Evolutionary conservation across 164 flowering plant genomes (phyloP).

Genomic region (Warburgia ugandensis): DNA sequence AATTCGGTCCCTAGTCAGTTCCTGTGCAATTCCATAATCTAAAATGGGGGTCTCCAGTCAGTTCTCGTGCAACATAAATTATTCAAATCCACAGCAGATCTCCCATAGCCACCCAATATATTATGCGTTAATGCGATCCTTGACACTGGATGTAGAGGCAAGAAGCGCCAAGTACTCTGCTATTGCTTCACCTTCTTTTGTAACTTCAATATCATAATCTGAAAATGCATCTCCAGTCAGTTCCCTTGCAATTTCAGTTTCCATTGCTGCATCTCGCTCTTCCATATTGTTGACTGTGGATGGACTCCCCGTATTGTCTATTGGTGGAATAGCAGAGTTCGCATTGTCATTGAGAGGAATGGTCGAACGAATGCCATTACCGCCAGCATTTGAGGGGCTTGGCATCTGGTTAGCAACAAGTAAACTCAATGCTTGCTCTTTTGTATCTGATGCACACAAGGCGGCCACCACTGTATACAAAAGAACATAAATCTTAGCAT

Average conservation of each 20-base stretch:
- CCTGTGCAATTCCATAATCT: too few relatives aligned
- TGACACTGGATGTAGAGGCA: conserved; percentile 18
- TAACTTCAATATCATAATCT: conserved; percentile 75
- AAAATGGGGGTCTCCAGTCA: too few relatives aligned
- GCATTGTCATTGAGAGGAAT: not conserved
- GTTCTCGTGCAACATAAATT: too few relatives aligned
- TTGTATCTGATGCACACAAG: conserved; percentile 32
- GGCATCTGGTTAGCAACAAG: conserved; percentile 25
- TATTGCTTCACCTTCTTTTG: conserved; percentile 85
- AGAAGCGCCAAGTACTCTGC: conserved; percentile 62
- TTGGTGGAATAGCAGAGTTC: not conserved
- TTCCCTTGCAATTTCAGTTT: conserved; percentile 50
- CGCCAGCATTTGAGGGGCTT: conserved; percentile 7
- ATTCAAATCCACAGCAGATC: too few relatives aligned
- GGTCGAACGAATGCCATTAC: not conserved
- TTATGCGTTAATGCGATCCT: conserved; percentile 3
- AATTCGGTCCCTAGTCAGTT: too few relatives aligned
- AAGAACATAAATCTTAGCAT: not conserved
- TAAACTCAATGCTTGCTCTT: conserved; percentile 35
- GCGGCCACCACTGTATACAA: conserved; percentile 47
- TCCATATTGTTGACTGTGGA: conserved; percentile 20
- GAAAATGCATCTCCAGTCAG: conserved; percentile 50
- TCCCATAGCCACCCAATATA: too few relatives aligned
- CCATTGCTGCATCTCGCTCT: conserved; percentile 73
- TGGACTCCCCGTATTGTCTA: conserved; percentile 14